Conservation (phyloP, 2,329 filamentous ascomycete genomes). For the Aspergillaceae sp. region DNA sequence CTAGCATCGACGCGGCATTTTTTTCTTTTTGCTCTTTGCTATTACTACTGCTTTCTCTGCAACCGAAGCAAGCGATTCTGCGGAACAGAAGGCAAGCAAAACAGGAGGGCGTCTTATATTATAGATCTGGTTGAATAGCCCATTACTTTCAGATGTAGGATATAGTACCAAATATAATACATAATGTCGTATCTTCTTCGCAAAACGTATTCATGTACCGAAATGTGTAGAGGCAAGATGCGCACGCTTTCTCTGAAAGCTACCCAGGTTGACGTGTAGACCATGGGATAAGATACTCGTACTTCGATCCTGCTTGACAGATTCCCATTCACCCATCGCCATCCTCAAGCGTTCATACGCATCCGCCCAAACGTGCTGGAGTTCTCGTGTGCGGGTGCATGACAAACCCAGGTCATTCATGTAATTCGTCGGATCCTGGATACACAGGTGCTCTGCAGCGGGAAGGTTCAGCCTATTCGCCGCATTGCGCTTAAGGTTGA, state of each 20-base stretch:
- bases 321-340: constrained; percentile 18
- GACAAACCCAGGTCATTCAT: constrained; percentile 50
- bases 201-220: neutral
- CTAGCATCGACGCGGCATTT: too few species aligned
- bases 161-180: neutral
- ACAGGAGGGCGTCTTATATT: neutral
- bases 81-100: too few species aligned
- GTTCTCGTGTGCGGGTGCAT: constrained; percentile 41
- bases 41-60: too few species aligned
- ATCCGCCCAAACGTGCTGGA: constrained; percentile 37
- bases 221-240: constrained; percentile 1
- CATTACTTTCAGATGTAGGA: neutral
- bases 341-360: constrained; percentile 19
- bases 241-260: constrained; percentile 11
- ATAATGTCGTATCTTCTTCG: neutral
- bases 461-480: constrained; percentile 21
- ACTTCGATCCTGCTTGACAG: too few species aligned
- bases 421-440: constrained; percentile 53
- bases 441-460: constrained; percentile 37
- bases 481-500: constrained; percentile 25
- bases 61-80: too few species aligned
- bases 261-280: constrained; percentile 25
- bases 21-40: too few species aligned
- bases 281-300: constrained; percentile 17
- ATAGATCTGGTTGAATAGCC: neutral